A percentile compares a stretch with the other conserved stretches of the same genome.
Conservation (phyloP, 1,139 yeast species). For the Suhomyces coccinellae region DNA sequence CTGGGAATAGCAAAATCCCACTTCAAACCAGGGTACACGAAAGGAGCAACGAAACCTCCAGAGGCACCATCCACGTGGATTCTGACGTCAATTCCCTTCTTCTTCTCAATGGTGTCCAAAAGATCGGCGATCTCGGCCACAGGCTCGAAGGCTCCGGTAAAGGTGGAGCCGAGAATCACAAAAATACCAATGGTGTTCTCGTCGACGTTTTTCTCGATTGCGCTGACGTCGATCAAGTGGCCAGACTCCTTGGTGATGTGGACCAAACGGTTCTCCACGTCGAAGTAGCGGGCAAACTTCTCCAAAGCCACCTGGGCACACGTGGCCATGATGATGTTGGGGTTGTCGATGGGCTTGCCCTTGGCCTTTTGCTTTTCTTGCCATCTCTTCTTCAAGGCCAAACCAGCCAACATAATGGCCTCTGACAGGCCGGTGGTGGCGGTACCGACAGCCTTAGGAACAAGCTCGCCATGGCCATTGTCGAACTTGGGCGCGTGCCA, state of each 20-base stretch:
- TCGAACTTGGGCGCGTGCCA: slow-evolving; percentile 70
- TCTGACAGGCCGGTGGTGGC: slow-evolving; percentile 95
- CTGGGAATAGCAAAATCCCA: slow-evolving; percentile 85
- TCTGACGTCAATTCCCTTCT: slow-evolving; percentile 68
- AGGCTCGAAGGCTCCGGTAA: slow-evolving; percentile 89
- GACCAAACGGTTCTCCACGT: slow-evolving; percentile 79
- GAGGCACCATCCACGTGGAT: slow-evolving; percentile 95
- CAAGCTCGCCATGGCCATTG: slow-evolving; percentile 27
- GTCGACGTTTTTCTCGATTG: slow-evolving; percentile 66
- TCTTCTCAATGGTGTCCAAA: slow-evolving; percentile 66
- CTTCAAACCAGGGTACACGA: slow-evolving; percentile 65
- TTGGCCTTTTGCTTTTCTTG: slow-evolving; percentile 60
- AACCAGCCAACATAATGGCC: slow-evolving; percentile 90
- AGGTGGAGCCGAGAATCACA: slow-evolving; percentile 87
- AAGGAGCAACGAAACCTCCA: slow-evolving; percentile 88
- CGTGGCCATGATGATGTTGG: slow-evolving; percentile 91
- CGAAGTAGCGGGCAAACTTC: slow-evolving; percentile 91
- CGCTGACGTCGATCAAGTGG: slow-evolving; percentile 61
- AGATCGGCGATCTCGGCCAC: slow-evolving; percentile 59
- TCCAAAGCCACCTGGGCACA: slow-evolving; percentile 94
- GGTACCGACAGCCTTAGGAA: slow-evolving; percentile 66
- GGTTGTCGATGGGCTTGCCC: slow-evolving; percentile 62
- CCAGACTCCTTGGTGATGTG: slow-evolving; percentile 61
- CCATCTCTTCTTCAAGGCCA: slow-evolving; percentile 91
- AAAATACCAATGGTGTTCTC: slow-evolving; percentile 93